These are phyloP conservation scores for Russula virescens DNA, from an alignment of 768 basidiomycete genomes.

Conservation along the genomic window DNA sequence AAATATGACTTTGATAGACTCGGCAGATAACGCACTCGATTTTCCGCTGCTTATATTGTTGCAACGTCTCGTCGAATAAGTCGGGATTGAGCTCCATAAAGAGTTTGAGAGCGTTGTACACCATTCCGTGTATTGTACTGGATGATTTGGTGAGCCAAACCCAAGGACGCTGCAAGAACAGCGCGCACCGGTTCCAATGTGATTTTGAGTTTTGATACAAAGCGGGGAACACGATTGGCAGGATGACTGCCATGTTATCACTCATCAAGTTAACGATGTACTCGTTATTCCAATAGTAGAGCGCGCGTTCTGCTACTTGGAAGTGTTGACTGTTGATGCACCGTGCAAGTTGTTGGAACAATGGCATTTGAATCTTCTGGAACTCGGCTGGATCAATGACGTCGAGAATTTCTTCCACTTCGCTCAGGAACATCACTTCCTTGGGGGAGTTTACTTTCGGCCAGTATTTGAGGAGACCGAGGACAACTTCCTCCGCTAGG, in stretches of 20 bases:
- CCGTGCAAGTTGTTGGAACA: slow-evolving; percentile 91
- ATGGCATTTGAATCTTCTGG: slow-evolving; percentile 85
- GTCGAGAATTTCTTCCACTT: slow-evolving; percentile 97
- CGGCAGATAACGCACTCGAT: slow-evolving; percentile 47
- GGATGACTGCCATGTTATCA: slow-evolving; percentile 80
- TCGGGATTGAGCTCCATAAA: slow-evolving; percentile 99
- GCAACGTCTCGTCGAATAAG: slow-evolving; percentile 89
- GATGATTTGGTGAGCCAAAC: slow-evolving; percentile 5
- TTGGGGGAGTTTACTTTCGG: slow-evolving; percentile 99
- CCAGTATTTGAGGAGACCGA: slow-evolving; percentile 96
- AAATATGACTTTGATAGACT: background rate
- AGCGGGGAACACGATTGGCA: slow-evolving; percentile 96
- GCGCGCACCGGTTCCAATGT: slow-evolving; percentile 93
- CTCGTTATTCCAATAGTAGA: slow-evolving; percentile 99
- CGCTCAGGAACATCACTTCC: slow-evolving; percentile 99
- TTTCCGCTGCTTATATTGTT: slow-evolving; percentile 85
- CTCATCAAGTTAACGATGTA: slow-evolving; percentile 99
- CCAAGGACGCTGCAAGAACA: background rate
- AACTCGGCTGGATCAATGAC: slow-evolving; percentile 97
- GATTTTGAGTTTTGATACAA: slow-evolving; percentile 93
- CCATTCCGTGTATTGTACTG: slow-evolving; percentile 98
- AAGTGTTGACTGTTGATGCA: slow-evolving; percentile 99
- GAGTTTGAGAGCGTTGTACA: slow-evolving; percentile 95
- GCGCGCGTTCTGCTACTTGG: slow-evolving; percentile 95
- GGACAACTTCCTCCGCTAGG: slow-evolving; percentile 91